Evolutionary conservation across 2,329 filamentous ascomycete species (phyloP).

Genomic region (Alternaria longipes): DNA sequence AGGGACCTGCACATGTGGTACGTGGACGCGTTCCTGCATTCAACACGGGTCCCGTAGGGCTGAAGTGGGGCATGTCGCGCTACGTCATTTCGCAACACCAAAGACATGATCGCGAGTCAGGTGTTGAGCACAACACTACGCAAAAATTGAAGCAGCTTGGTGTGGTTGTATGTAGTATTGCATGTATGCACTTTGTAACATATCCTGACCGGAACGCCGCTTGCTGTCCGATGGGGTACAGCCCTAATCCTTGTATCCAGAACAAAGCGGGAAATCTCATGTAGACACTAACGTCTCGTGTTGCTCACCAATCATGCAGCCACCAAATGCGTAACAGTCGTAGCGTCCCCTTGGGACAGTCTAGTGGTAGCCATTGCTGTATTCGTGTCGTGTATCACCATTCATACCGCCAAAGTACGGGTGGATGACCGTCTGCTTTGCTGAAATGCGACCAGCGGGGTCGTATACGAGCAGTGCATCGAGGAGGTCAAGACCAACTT

Average conservation of each 20-base stretch:
- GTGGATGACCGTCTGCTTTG: constrained; percentile 85
- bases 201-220: constrained; percentile 35
- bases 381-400: constrained; percentile 40
- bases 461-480: constrained; percentile 84
- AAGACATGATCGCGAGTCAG: not conserved
- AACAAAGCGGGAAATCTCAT: constrained; percentile 28
- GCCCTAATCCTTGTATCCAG: constrained; percentile 29
- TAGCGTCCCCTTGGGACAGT: constrained; percentile 37
- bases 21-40: constrained; percentile 22
- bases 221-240: constrained; percentile 27
- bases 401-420: constrained; percentile 75
- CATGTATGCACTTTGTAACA: constrained; percentile 19
- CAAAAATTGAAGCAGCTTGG: constrained; percentile 1
- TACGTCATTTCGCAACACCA: constrained; percentile 38
- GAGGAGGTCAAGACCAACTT: constrained; percentile 73
- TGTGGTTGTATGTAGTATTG: constrained; percentile 3
- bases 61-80: constrained; percentile 37
- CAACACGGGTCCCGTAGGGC: constrained; percentile 30
- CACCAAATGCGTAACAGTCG: constrained; percentile 40
- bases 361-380: constrained; percentile 51
- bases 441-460: constrained; percentile 84
- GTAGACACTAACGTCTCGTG: constrained; percentile 18
- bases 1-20: constrained; percentile 7
- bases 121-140: not conserved
- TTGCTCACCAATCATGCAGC: constrained; percentile 29